Percentiles rank a stretch among this genome's conserved stretches.
These are phyloP conservation scores for Blastobotrys attinorum DNA, from an alignment of 805 yeast species.

Conservation along the genomic window DNA sequence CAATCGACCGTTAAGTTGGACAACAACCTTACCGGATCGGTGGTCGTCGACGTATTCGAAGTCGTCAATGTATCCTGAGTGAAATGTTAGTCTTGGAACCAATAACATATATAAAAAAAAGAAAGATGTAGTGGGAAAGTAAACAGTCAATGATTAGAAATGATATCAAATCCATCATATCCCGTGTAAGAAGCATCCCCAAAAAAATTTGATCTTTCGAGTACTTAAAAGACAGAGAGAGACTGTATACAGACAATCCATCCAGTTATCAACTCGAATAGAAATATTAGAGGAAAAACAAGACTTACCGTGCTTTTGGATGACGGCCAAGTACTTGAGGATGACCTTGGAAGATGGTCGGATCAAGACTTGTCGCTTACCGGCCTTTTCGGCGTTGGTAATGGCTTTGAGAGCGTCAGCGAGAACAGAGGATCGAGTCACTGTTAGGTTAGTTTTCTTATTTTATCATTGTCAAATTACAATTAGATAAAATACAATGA, in stretches of 20 bases:
- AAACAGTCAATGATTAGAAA: slow-evolving; percentile 24
- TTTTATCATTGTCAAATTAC: neutral
- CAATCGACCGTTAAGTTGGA: slow-evolving; percentile 94
- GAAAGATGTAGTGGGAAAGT: slow-evolving; percentile 29
- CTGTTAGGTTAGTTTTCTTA: slow-evolving; percentile 24
- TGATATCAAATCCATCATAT: slow-evolving; percentile 7
- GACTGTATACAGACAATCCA: slow-evolving; percentile 84
- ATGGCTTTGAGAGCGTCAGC: slow-evolving; percentile 98
- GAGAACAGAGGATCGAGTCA: slow-evolving; percentile 98
- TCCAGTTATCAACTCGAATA: slow-evolving; percentile 97
- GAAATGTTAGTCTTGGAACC: slow-evolving; percentile 11
- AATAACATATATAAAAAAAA: neutral
- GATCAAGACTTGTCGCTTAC: slow-evolving; percentile 97
- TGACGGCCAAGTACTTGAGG: slow-evolving; percentile 91
- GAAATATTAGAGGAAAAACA: slow-evolving; percentile 8
- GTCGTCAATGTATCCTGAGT: slow-evolving; percentile 81
- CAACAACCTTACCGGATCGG: slow-evolving; percentile 97
- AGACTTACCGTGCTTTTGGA: slow-evolving; percentile 89
- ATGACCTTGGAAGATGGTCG: slow-evolving; percentile 98
- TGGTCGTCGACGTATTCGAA: slow-evolving; percentile 98
- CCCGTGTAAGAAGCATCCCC: slow-evolving; percentile 32
- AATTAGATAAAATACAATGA: neutral
- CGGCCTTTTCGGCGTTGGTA: slow-evolving; percentile 98
- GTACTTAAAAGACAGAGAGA: slow-evolving; percentile 96
- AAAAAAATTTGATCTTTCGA: slow-evolving; percentile 74